Evolutionary conservation across 2,329 filamentous ascomycete species (phyloP), one percentile per base, ranked within the genome.

Genomic region (Epichloe uncinata): DNA sequence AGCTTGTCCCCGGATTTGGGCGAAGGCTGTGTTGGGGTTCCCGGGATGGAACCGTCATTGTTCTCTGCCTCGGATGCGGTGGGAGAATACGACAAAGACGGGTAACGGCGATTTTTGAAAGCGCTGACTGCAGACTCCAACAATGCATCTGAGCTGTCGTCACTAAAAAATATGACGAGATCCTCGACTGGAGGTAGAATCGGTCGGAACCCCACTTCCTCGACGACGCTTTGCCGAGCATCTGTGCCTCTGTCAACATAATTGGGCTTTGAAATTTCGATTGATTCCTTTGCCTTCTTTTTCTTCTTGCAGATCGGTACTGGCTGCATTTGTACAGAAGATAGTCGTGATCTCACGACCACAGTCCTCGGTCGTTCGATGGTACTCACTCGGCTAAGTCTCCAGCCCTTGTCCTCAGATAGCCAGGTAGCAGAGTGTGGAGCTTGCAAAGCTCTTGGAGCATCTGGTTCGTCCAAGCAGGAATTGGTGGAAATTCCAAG

Each of bases 121-220:
- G 71, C 69, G 30, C 65, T 62, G 34, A 81, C 64, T 15, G 74
- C 67, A 1, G 66, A 66, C 20, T 73, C 70, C 1, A 81, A 60
- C 0, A 73, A 57, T 2, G 60, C 52, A 52, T 76, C 68, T 0
- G 61, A 58, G 1, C 63, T 60, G 2, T 70, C 69, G 8, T 71
- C 68, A 13, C 70, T 73, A 50, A 82, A 71, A 43, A 76, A 68
- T 22, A 84, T 66, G 2, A 81, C 68, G 1, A 81, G 58, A 53
- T 83, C 75, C 56, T 83, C 80, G 0, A 68, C 57, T 41, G 78
- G 62, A 0, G 74, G 71, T 20, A 83, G 65, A 0, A 79, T 68
- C 1, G 73, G 66, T 35, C 69, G 63, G 38, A 70, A 69, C 0
- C 59, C 42, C 3, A 30, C 49, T 15, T 58, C 51, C 8, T 61